phyloP scores from a whole-genome alignment of 2,329 filamentous ascomycete species.

The Aspergillus sergii region DNA sequence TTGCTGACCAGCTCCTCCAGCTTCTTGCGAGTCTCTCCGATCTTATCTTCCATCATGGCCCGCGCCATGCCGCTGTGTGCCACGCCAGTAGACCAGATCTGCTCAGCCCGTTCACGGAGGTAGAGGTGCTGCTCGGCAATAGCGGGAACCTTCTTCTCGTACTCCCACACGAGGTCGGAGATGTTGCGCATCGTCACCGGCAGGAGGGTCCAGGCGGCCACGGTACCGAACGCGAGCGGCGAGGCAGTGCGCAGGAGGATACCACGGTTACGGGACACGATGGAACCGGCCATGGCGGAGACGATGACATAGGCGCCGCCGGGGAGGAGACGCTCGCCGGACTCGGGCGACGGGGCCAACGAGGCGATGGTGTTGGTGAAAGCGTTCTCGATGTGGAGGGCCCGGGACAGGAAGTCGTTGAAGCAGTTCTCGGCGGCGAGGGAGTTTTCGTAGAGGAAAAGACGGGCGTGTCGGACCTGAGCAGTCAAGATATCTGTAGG shows the following conservation, averaged over 20 bases:
- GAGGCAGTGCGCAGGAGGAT: conserved; percentile 76
- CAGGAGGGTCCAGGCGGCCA: conserved; percentile 80
- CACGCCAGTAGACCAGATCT: conserved; percentile 72
- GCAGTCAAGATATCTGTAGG: conserved; percentile 87
- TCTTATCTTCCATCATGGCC: conserved; percentile 77
- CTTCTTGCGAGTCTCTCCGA: conserved; percentile 71
- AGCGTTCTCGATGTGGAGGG: conserved; percentile 82
- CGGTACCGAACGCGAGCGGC: conserved; percentile 78
- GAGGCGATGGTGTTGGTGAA: conserved; percentile 89
- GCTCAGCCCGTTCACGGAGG: conserved; percentile 68
- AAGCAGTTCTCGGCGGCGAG: conserved; percentile 76
- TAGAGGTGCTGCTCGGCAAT: conserved; percentile 79
- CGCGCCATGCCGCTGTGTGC: conserved; percentile 72
- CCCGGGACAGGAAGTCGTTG: conserved; percentile 78
- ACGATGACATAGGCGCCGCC: conserved; percentile 91
- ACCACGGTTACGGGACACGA: conserved; percentile 84
- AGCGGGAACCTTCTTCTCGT: conserved; percentile 84
- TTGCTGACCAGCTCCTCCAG: conserved; percentile 91
- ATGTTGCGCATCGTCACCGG: conserved; percentile 91
- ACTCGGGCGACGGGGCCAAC: conserved; percentile 81
- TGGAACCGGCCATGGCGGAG: conserved; percentile 90
- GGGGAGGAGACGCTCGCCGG: conserved; percentile 85
- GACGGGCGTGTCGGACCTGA: conserved; percentile 76
- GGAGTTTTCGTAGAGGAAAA: conserved; percentile 78
- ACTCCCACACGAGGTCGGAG: conserved; percentile 82